phyloP scores from a whole-genome alignment of 2,329 filamentous ascomycete genomes.

The Exophiala sideris region DNA sequence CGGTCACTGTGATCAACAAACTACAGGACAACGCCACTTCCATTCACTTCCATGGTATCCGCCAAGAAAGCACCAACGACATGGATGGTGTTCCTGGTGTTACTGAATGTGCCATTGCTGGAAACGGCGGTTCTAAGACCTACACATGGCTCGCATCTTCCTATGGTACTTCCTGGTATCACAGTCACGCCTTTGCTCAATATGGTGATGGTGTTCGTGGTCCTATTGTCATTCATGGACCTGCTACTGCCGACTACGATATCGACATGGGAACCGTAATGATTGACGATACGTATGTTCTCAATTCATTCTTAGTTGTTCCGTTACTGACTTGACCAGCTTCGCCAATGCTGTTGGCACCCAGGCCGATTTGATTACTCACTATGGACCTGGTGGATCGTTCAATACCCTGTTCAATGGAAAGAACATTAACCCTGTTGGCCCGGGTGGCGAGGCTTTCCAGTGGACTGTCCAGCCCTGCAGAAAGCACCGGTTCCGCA shows the following conservation, averaged over 20 bases:
- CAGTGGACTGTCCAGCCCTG: constrained; percentile 29
- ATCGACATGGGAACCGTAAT: constrained; percentile 27
- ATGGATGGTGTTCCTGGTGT: constrained; percentile 57
- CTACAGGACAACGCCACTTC: constrained; percentile 56
- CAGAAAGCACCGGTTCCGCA: constrained; percentile 34
- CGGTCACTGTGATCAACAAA: constrained; percentile 55
- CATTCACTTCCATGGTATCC: constrained; percentile 50
- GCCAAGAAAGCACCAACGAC: constrained; percentile 52
- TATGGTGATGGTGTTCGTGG: constrained; percentile 28
- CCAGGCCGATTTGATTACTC: constrained; percentile 19
- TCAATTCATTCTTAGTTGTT: background rate
- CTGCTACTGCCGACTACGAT: constrained; percentile 28
- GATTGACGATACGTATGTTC: constrained; percentile 26
- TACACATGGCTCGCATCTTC: constrained; percentile 58
- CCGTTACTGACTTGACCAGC: constrained; percentile 25
- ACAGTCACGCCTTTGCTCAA: constrained; percentile 54
- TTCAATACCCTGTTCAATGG: constrained; percentile 30
- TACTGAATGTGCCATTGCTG: constrained; percentile 51
- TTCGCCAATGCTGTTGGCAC: constrained; percentile 25
- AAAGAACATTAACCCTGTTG: constrained; percentile 23
- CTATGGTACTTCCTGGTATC: constrained; percentile 57
- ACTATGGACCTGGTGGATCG: constrained; percentile 21
- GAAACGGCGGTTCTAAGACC: constrained; percentile 50
- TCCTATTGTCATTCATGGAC: constrained; percentile 29
- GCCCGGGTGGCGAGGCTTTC: constrained; percentile 20